Percentiles rank a stretch among this genome's conserved stretches.
Conservation (phyloP, 345 rosid species). For the Corymbia maculata region DNA sequence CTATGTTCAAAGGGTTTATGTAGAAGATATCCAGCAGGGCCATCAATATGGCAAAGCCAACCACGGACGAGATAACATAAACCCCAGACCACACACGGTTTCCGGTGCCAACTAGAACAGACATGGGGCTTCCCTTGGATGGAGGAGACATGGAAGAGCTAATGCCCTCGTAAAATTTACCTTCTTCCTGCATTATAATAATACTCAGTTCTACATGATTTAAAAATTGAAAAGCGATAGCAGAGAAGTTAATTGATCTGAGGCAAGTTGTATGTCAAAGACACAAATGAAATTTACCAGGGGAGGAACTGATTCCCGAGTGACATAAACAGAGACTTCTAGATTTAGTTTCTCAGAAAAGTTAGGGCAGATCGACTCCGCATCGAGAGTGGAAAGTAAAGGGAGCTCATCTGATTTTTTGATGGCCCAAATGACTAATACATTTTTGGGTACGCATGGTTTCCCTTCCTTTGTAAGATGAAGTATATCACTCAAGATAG, state of each 20-base stretch:
- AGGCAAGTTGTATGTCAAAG: background rate
- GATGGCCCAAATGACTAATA: constrained; percentile 77
- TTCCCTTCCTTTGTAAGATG: constrained; percentile 54
- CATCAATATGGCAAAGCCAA: constrained; percentile 42
- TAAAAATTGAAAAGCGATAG: background rate
- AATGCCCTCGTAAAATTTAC: constrained; percentile 16
- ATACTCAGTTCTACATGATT: background rate
- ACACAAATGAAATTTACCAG: constrained; percentile 27
- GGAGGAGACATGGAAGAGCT: constrained; percentile 22
- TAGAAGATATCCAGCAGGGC: constrained; percentile 42
- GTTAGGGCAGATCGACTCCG: constrained; percentile 55
- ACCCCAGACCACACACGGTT: constrained; percentile 71
- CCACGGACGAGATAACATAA: constrained; percentile 40
- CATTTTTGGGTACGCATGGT: constrained; percentile 53
- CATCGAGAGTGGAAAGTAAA: constrained; percentile 48
- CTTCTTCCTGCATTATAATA: constrained; percentile 60
- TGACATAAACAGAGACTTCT: constrained; percentile 48
- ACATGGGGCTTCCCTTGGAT: constrained; percentile 40
- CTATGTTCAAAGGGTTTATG: constrained; percentile 36
- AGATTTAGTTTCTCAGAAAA: constrained; percentile 43
- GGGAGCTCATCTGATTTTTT: constrained; percentile 77
- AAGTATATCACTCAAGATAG: constrained; percentile 71
- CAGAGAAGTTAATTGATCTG: background rate
- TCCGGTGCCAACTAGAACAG: constrained; percentile 78
- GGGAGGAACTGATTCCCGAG: constrained; percentile 63